phyloP scores from a whole-genome alignment of 352 stramenopile genomes.

The Phytophthora vignae region DNA sequence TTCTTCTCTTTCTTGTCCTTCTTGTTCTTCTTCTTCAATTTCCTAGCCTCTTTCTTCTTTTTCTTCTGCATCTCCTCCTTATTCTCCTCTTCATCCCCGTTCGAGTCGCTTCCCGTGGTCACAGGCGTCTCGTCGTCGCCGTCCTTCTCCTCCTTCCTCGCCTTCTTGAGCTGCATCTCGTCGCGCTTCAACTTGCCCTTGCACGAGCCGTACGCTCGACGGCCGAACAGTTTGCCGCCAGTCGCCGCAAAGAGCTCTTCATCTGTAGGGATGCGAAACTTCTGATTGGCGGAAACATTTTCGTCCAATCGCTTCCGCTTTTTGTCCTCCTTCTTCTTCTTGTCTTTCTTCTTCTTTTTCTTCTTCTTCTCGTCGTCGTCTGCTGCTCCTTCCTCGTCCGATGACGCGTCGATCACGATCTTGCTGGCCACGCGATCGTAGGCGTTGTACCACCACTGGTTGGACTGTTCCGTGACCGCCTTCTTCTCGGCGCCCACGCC shows the following conservation, averaged over 20 bases:
- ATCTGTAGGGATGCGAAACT: constrained; percentile 89
- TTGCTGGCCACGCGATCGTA: constrained; percentile 90
- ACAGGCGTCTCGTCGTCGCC: constrained; percentile 25
- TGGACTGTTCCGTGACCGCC: constrained; percentile 70
- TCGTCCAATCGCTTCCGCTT: constrained; percentile 18
- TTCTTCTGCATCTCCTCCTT: constrained; percentile 22
- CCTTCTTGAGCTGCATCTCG: constrained; percentile 59
- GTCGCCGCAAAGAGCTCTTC: constrained; percentile 97
- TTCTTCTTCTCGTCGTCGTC: constrained; percentile 62
- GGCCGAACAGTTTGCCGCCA: constrained; percentile 95
- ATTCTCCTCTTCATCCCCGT: constrained; percentile 25
- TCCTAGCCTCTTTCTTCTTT: constrained; percentile 20
- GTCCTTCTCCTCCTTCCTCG: constrained; percentile 35
- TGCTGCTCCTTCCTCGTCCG: constrained; percentile 50
- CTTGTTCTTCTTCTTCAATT: constrained; percentile 32
- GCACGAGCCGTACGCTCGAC: constrained; percentile 91
- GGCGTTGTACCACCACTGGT: constrained; percentile 91
- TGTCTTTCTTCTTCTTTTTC: constrained; percentile 46
- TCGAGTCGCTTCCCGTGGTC: constrained; percentile 23
- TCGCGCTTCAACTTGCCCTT: constrained; percentile 89
- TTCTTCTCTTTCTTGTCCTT: constrained; percentile 27
- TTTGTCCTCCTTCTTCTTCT: constrained; percentile 44
- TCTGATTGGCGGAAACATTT: constrained; percentile 38
- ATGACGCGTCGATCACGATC: constrained; percentile 81
- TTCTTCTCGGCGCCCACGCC: constrained; percentile 90